Evolutionary conservation across 345 rosid species (phyloP).

Genomic region (Lepidium sativum): DNA sequence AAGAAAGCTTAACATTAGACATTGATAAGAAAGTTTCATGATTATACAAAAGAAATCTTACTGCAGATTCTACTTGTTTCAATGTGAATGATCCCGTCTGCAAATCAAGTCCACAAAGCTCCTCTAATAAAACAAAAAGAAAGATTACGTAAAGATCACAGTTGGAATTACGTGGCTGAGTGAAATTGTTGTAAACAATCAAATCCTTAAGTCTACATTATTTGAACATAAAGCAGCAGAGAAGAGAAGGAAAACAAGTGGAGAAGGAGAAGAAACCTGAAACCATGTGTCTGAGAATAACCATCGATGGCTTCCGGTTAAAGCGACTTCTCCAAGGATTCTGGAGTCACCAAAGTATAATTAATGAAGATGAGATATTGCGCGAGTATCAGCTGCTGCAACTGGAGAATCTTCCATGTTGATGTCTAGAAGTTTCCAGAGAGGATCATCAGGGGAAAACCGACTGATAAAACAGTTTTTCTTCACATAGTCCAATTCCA

Average conservation of each 20-base stretch:
- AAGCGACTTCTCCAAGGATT: conserved; percentile 59
- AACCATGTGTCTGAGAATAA: conserved; percentile 42
- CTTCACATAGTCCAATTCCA: conserved; percentile 65
- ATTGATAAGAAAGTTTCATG: too few relatives aligned
- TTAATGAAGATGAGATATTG: conserved; percentile 6
- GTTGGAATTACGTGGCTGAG: too few relatives aligned
- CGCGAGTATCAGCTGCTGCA: conserved; percentile 15
- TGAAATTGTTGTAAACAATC: too few relatives aligned
- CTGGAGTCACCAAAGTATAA: conserved; percentile 31
- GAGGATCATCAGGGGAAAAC: conserved; percentile 43
- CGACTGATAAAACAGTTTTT: conserved; percentile 39
- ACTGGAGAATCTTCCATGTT: conserved; percentile 30
- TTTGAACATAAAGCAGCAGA: background rate
- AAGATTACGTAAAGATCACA: too few relatives aligned
- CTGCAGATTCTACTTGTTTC: too few relatives aligned
- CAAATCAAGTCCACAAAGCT: too few relatives aligned
- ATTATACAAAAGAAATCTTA: too few relatives aligned
- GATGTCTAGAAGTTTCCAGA: conserved; percentile 83
- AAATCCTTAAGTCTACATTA: background rate
- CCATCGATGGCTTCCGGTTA: conserved; percentile 68
- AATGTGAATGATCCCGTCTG: too few relatives aligned
- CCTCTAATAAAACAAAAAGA: too few relatives aligned
- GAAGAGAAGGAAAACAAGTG: background rate
- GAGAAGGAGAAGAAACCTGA: conserved; percentile 29
- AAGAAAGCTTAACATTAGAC: too few relatives aligned